Evolutionary conservation across 805 yeast genomes (phyloP), one percentile per base, ranked within the genome.

Genomic region (Candida patagonica): DNA sequence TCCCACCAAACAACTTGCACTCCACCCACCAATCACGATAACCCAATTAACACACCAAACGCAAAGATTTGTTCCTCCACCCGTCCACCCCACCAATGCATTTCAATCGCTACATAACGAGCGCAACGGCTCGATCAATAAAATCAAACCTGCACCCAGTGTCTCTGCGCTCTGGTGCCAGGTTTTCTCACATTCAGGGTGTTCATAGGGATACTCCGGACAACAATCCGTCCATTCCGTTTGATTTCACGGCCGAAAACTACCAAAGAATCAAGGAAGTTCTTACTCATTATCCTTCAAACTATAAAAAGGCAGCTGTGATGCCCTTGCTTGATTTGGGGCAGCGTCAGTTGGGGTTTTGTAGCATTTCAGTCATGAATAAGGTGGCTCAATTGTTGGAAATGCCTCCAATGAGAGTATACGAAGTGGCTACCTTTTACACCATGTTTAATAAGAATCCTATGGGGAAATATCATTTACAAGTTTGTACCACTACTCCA

Each of bases 331-430:
- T 84, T 46, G 94, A 83, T 57, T 67, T 84, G 47, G 95, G 92
- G 30, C 95, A 84, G 65, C 80, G 94, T 54, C 94, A 84, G 62
- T 69, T 70, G 41, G 95, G 95, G 0, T 84, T 79, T 68, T 80
- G 92, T 31, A 82, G 94, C 30, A 80, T 84, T 51, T 70, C 85
- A 25, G 92, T 83, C 47, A 84, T 84, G 95, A 83, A 84, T 67
- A 80, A 85, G 58, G 94, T 84, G 37, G 95, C 94, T 40, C 76
- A 79, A 61, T 54, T 80, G 55, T 70, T 83, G 53, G 89, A 82
- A 54, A 80, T 85, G 78, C 95, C 95, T 23, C 94, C 94, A 44
- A 84, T 84, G 95, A 75, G 95, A 65, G 95, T 84, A 23, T 84
- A 84, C 61, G 94, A 84, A 61, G 95, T 84, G 48, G 95, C 95